Percentiles rank a stretch among this genome's conserved stretches.
These are phyloP conservation scores for Metroxylon sagu DNA, from an alignment of 176 grass and related monocot species.

Conservation along the genomic window DNA sequence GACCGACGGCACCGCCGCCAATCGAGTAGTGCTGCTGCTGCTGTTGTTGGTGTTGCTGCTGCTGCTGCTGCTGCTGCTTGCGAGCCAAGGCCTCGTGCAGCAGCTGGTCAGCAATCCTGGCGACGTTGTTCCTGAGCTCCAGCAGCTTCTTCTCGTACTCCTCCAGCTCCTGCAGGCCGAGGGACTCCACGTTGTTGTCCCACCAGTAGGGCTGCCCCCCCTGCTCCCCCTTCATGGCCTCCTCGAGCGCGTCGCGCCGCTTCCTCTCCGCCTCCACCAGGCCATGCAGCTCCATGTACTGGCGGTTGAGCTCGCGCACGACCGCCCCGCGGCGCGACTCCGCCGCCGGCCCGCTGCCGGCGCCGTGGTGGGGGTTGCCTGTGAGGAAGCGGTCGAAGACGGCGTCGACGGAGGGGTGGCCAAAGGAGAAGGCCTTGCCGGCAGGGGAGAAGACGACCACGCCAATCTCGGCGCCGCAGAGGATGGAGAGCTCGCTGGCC, in stretches of 20 bases:
- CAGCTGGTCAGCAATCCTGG: conserved; percentile 21
- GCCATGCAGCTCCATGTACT: conserved; percentile 19
- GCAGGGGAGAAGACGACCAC: conserved; percentile 23
- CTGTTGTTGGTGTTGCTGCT: conserved; percentile 1
- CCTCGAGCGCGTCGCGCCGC: background rate
- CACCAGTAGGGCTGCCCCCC: background rate
- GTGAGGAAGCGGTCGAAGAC: conserved; percentile 19
- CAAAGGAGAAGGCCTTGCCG: conserved; percentile 29
- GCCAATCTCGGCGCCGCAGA: conserved; percentile 19
- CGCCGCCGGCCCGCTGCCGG: background rate
- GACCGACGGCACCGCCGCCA: too few relatives aligned
- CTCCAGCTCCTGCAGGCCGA: conserved; percentile 20
- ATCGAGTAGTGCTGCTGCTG: too few relatives aligned
- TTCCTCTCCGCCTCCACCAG: conserved; percentile 22
- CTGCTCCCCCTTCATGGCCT: conserved; percentile 7
- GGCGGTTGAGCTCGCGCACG: conserved; percentile 16
- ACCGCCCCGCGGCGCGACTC: conserved; percentile 6
- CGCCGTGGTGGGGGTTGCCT: background rate
- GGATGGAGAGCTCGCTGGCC: conserved; percentile 25
- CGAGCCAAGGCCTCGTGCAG: conserved; percentile 20
- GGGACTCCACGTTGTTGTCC: conserved; percentile 17
- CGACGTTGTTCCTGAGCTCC: conserved; percentile 18
- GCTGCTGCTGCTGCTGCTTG: background rate
- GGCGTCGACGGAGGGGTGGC: conserved; percentile 23
- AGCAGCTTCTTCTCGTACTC: conserved; percentile 20